A percentile compares a stretch with the other conserved stretches of the same genome.
These are phyloP conservation scores for Madurella fahalii DNA, from an alignment of 2,329 filamentous ascomycete species.

Conservation along the genomic window DNA sequence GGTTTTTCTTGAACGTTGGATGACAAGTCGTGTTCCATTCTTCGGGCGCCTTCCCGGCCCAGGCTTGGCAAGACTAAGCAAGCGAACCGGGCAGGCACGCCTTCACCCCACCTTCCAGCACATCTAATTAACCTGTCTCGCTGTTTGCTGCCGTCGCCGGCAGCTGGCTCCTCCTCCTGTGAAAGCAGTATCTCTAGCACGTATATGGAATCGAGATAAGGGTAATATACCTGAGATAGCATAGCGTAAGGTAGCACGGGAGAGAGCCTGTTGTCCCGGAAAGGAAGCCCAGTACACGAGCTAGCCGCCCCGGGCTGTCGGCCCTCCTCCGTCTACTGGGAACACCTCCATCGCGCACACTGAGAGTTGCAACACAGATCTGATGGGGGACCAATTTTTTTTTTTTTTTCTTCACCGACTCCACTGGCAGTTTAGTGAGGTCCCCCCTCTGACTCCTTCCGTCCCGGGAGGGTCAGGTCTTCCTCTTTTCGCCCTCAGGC, in stretches of 20 bases:
- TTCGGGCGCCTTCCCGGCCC: too few relatives aligned
- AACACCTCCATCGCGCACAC: background rate
- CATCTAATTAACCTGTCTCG: too few relatives aligned
- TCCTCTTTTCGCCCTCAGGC: constrained; percentile 17
- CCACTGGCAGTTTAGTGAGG: constrained; percentile 14
- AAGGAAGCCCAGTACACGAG: constrained; percentile 11
- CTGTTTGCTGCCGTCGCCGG: too few relatives aligned
- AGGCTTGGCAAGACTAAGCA: too few relatives aligned
- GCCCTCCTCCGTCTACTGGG: constrained; percentile 8
- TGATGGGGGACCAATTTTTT: background rate
- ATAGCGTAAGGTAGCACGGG: background rate
- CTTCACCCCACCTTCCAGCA: too few relatives aligned
- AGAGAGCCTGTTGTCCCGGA: constrained; percentile 6
- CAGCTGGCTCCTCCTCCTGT: too few relatives aligned
- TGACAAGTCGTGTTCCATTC: too few relatives aligned
- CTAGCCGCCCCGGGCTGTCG: constrained; percentile 12
- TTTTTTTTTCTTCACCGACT: constrained; percentile 19
- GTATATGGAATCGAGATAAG: background rate
- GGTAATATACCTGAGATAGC: constrained; percentile 8
- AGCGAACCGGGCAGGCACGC: too few relatives aligned
- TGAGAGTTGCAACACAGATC: background rate
- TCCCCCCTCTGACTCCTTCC: constrained; percentile 15
- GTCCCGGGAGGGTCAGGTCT: constrained; percentile 15
- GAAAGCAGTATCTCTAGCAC: too few relatives aligned
- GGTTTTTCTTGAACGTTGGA: too few relatives aligned